Conservation (phyloP, 768 basidiomycete genomes). For the Bullera alba region DNA sequence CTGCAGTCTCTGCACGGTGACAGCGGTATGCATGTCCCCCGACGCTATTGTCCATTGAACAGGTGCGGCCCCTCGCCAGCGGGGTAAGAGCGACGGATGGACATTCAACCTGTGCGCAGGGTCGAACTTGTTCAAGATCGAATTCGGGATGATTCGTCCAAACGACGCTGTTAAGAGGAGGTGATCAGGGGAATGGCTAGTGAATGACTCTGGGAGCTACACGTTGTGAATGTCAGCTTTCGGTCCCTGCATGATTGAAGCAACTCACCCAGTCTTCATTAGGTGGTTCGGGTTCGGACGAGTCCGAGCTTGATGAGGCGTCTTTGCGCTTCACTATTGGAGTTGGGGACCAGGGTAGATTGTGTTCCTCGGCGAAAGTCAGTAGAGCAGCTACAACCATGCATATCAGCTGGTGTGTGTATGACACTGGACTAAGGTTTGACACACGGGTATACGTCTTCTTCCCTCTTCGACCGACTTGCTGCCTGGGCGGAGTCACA, state of each 20-base stretch:
- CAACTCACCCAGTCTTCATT: neutral
- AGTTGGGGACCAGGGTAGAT: conserved; percentile 38
- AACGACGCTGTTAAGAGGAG: conserved; percentile 83
- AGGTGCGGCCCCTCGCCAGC: conserved; percentile 83
- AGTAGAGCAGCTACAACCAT: conserved; percentile 64
- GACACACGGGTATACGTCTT: conserved; percentile 10
- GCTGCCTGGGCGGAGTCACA: conserved; percentile 65
- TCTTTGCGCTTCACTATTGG: neutral
- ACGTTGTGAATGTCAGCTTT: conserved; percentile 35
- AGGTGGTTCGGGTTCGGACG: neutral
- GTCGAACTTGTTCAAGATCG: conserved; percentile 59
- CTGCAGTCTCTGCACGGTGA: conserved; percentile 56
- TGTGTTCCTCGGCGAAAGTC: conserved; percentile 53
- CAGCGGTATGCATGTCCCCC: conserved; percentile 63
- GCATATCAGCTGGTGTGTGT: neutral
- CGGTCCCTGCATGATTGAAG: neutral
- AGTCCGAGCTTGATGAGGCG: no score
- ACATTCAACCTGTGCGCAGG: conserved; percentile 65
- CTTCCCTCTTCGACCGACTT: conserved; percentile 56
- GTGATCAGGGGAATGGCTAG: conserved; percentile 33
- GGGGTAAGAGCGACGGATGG: conserved; percentile 79
- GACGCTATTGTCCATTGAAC: conserved; percentile 75
- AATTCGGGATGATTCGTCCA: conserved; percentile 68
- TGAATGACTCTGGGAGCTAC: conserved; percentile 50
- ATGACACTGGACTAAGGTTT: neutral